Percentiles rank a stretch among this genome's conserved stretches.
Evolutionary conservation across 176 grass and related monocot genomes (phyloP).

Genomic region (Aegilops bicornis): DNA sequence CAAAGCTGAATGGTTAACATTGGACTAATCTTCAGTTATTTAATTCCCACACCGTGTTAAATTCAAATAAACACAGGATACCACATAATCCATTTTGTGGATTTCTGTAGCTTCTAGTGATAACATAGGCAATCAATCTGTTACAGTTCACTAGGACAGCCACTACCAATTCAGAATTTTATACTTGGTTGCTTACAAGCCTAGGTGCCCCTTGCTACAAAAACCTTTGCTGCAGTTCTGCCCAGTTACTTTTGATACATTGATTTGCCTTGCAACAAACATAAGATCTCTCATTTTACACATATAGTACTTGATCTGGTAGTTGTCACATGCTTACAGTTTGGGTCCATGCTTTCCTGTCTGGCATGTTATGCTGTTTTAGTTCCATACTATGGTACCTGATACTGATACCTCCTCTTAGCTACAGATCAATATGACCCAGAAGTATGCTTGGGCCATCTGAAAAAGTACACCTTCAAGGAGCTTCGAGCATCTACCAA

Average conservation of each 20-base stretch:
- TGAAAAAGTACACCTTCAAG: conserved; percentile 88
- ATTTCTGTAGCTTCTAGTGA: not conserved
- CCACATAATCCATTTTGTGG: not conserved
- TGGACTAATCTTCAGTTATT: conserved; percentile 1
- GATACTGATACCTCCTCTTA: conserved; percentile 32
- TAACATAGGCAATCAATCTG: not conserved
- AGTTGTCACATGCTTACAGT: not conserved
- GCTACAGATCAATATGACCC: conserved; percentile 76
- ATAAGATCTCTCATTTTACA: conserved; percentile 2
- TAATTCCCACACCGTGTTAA: not conserved
- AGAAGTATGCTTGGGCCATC: conserved; percentile 91
- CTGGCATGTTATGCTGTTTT: conserved; percentile 4
- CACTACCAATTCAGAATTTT: not conserved
- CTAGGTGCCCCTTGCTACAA: not conserved
- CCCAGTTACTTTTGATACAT: conserved; percentile 3
- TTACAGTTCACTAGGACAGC: not conserved
- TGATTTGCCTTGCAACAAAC: not conserved
- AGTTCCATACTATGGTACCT: conserved; percentile 16
- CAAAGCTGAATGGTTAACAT: not conserved
- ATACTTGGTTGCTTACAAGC: not conserved
- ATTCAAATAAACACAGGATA: not conserved
- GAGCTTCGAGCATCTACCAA: conserved; percentile 80
- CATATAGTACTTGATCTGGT: not conserved
- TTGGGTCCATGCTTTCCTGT: not conserved
- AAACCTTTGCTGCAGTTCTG: not conserved